Evolutionary conservation across 1,284 basidiomycete genomes (phyloP).

Genomic region (Naganishia sp.): DNA sequence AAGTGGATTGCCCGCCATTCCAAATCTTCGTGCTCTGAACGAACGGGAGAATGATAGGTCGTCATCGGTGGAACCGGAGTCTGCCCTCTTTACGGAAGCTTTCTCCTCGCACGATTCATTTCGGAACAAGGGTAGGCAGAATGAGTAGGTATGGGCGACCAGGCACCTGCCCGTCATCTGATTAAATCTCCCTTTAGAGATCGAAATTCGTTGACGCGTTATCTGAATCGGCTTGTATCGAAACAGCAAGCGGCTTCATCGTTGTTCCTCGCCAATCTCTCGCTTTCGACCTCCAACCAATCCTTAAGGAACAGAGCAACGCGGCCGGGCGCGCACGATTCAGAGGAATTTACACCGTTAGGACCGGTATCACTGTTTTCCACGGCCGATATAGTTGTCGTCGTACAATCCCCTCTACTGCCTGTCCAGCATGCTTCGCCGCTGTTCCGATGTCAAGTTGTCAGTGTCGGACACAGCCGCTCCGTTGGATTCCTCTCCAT

Average conservation of each 20-base stretch:
- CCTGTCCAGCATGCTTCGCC: slow-evolving; percentile 22
- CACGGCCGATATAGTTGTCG: slow-evolving; percentile 17
- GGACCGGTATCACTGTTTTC: background rate
- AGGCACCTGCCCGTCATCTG: background rate
- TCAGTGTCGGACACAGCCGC: background rate
- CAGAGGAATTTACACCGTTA: too few relatives aligned
- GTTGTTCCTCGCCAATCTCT: slow-evolving; percentile 17
- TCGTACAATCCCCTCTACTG: slow-evolving; percentile 1
- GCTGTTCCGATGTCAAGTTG: slow-evolving; percentile 7
- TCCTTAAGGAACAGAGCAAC: background rate
- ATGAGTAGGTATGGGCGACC: background rate
- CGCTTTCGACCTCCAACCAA: slow-evolving; percentile 9
- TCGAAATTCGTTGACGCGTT: slow-evolving; percentile 11
- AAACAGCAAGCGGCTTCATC: slow-evolving; percentile 20
- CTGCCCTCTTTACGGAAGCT: background rate
- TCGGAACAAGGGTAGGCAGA: background rate
- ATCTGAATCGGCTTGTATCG: slow-evolving; percentile 12
- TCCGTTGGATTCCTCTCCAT: slow-evolving; percentile 1
- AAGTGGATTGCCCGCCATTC: background rate
- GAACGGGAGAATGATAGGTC: background rate
- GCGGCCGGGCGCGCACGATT: too few relatives aligned
- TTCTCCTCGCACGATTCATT: background rate
- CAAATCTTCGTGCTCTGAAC: background rate
- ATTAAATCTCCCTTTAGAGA: background rate
- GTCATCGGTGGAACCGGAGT: background rate